Evolutionary conservation across 495 filamentous ascomycete species (phyloP).

Genomic region (Pseudevernia furfuracea): DNA sequence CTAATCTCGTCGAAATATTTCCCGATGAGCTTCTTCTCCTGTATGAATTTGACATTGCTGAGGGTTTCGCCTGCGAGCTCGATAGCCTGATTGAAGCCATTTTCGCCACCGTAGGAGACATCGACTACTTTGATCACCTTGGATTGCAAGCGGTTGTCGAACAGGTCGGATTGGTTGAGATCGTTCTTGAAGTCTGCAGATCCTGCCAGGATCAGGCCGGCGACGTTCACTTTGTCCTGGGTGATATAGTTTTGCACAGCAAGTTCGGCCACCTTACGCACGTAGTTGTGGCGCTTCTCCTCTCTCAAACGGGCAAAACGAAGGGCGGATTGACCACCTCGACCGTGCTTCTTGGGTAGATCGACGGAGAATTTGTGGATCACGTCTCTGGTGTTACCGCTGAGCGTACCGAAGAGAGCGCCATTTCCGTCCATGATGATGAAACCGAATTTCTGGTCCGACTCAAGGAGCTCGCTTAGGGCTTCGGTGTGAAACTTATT

Average conservation of each 20-base stretch:
- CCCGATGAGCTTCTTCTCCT: constrained; percentile 98
- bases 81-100: constrained; percentile 99
- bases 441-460: constrained; percentile 97
- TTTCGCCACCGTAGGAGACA: constrained; percentile 97
- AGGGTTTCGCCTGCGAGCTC: constrained; percentile 92
- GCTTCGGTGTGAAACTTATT: constrained; percentile 99
- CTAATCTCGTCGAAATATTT: constrained; percentile 98
- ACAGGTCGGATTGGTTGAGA: constrained; percentile 93
- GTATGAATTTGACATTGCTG: constrained; percentile 98
- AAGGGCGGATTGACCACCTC: constrained; percentile 97
- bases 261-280: constrained; percentile 94
- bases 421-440: constrained; percentile 99
- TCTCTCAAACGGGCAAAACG: constrained; percentile 99
- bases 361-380: constrained; percentile 96
- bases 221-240: constrained; percentile 94
- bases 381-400: constrained; percentile 94
- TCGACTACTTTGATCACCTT: constrained; percentile 99
- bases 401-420: constrained; percentile 89
- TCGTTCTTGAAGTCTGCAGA: constrained; percentile 99
- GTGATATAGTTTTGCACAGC: constrained; percentile 98
- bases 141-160: constrained; percentile 77
- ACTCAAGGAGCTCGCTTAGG: constrained; percentile 89
- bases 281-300: constrained; percentile 99
- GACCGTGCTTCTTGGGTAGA: constrained; percentile 97
- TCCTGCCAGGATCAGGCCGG: constrained; percentile 86